Evolutionary conservation across 768 basidiomycete species (phyloP).

Genomic region (Lactarius pseudohatsudake): DNA sequence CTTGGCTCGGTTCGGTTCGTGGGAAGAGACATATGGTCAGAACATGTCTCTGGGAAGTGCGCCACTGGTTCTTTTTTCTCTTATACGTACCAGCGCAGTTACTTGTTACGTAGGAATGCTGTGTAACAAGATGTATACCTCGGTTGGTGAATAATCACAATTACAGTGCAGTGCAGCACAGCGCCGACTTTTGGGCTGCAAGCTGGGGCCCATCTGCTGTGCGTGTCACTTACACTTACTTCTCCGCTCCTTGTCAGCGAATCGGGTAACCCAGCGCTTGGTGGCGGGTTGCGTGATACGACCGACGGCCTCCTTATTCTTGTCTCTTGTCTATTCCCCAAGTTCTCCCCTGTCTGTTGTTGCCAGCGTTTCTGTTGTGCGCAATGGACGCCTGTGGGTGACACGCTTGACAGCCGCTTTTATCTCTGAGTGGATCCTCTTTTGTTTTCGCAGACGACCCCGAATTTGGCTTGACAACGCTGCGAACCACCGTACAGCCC

Average conservation of each 20-base stretch:
- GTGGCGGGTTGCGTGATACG: background rate
- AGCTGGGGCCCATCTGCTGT: background rate
- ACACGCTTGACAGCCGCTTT: background rate
- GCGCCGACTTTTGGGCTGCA: background rate
- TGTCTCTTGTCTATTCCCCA: background rate
- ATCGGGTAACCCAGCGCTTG: background rate
- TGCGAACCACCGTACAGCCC: background rate
- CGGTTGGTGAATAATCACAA: background rate
- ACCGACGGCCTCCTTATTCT: background rate
- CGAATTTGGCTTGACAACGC: background rate
- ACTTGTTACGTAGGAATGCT: background rate
- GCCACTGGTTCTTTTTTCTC: background rate
- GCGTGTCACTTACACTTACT: background rate
- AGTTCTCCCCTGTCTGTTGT: background rate
- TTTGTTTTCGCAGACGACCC: background rate
- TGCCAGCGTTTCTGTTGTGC: background rate
- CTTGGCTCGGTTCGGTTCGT: background rate
- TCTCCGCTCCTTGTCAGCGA: conserved; percentile 16
- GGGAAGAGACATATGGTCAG: background rate
- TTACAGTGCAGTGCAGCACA: background rate
- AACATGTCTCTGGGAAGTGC: background rate
- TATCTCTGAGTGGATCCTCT: background rate
- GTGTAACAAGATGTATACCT: background rate
- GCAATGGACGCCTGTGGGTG: background rate
- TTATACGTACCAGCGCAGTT: background rate